Base-by-base conservation (phyloP, 805 yeast genomes). In the Kluyveromyces dobzhanskii region DNA sequence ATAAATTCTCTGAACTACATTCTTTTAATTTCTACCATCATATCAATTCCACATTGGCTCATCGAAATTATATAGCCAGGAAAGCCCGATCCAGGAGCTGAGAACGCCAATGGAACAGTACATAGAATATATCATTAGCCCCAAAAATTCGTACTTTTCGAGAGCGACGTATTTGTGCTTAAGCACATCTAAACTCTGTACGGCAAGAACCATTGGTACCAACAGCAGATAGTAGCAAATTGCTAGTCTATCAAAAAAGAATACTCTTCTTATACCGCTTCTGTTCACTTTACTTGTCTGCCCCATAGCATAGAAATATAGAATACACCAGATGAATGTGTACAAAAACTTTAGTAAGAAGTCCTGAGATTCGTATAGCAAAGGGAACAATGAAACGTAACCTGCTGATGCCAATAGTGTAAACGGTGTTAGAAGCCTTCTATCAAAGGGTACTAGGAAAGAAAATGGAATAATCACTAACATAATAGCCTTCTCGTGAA, bases 401-500 rank as follows among this genome's bases (percentile, higher is more conserved):
- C 95, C 97, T 4, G 96, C 73, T 4, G 83, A 73, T 1, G 80
- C 77, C 32, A 87, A 66, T 1, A 85, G 68, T 53, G 79, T 73
- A 58, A 80, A 92, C 0, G 90, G 73, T 4, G 77, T 72, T 31
- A 88, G 61, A 25, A 88, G 63, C 39, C 94, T 70, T 43, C 80
- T 71, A 53, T 86, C 95, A 28, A 73, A 68, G 11, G 78, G 69
- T 3, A 80, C 82, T 19, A 88, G 61, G 56, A 92, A 80, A 5
- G 92, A 72, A 58, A 85, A 78, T 1, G 99, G 99, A 48, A 92
- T 74, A 7, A 92, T 82, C 3, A 90, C 80, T 16, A 88, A 59
- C 69, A 92, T 71, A n/a, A 92, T 76, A 0, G 97, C 97, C 70
- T 92, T 92, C 61, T 92, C 98, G 64, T 92, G 98, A 17, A 92